Base-by-base conservation (phyloP, 2,329 filamentous ascomycete species). In the Alternaria burnsii region DNA sequence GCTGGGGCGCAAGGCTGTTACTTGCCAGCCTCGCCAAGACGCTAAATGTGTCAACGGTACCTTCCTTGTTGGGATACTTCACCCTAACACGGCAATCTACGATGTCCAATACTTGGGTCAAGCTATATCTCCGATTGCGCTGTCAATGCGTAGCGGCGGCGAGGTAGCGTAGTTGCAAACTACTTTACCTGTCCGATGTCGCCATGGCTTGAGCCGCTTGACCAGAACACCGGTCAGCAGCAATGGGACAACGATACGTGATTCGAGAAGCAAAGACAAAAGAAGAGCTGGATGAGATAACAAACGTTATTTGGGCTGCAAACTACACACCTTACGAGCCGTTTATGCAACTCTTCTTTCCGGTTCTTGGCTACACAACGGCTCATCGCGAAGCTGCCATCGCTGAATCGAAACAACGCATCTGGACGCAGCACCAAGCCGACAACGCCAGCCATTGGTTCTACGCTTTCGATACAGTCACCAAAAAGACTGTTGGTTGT, bases 281-380 rank as follows among this genome's bases (percentile, higher is more conserved):
- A 59, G 53, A 71, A 67, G 73, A 78, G 61, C 58, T 78, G 63
- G 70, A 74, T 55, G 52, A 52, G 20, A 70, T 77, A 28, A 60
- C 76, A 61, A 68, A 75, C 16, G 71, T 76, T 18, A 75, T 78
- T 22, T 76, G 75, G 74, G 68, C 68, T 14, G 76, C 75, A 12
- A 78, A 78, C 50, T 71, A 78, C 50, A 66, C 62, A 22, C 76
- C 76, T 3, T 78, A 77, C 61, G 76, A 78, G 38, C 72, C 75
- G 10, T 72, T 76, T 52, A 67, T 70, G 32, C 74, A 78, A 48
- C 53, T 78, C 4, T 71, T 76, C 62, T 77, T 77, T 47, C 76
- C 76, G 7, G 65, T 77, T 20, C 67, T 73, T 18, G 75, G 75
- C 18, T 74, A 68, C 55, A 71, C 68, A 32, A 26, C 55, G 24